Evolutionary conservation across 2,329 filamentous ascomycete species (phyloP).

Genomic region (Neofusicoccum ribis): DNA sequence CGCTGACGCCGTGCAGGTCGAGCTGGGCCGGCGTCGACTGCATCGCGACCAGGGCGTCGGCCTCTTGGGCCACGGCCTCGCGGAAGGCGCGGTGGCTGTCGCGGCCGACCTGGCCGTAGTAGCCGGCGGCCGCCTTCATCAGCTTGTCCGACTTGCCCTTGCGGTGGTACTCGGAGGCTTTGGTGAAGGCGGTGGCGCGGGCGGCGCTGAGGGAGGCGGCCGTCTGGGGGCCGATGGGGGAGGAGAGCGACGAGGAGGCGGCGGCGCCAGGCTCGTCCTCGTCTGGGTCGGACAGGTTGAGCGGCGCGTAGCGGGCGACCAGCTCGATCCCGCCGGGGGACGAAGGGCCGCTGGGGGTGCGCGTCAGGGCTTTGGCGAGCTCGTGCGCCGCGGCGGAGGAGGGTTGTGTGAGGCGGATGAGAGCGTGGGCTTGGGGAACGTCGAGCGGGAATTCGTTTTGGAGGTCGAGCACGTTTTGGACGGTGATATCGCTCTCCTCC

Average conservation of each 20-base stretch:
- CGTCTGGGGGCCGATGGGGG: constrained; percentile 39
- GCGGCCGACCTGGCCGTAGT: constrained; percentile 71
- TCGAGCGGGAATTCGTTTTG: constrained; percentile 55
- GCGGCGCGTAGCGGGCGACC: constrained; percentile 48
- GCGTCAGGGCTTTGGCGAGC: constrained; percentile 56
- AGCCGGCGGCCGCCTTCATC: constrained; percentile 72
- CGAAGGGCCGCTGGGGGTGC: constrained; percentile 30
- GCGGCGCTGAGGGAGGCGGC: constrained; percentile 46
- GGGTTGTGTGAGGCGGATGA: constrained; percentile 59
- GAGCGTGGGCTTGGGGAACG: constrained; percentile 49
- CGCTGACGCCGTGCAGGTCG: constrained; percentile 82
- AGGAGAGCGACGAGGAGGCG: constrained; percentile 27
- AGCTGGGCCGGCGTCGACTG: constrained; percentile 64
- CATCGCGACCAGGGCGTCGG: constrained; percentile 67
- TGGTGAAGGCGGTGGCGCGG: constrained; percentile 53
- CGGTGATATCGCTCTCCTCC: constrained; percentile 42
- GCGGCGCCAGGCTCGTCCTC: constrained; percentile 26
- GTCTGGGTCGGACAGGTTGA: constrained; percentile 37
- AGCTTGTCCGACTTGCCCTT: constrained; percentile 68
- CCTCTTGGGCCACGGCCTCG: constrained; percentile 62
- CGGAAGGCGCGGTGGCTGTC: constrained; percentile 62
- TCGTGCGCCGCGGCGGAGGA: constrained; percentile 61
- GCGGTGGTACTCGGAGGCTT: constrained; percentile 60
- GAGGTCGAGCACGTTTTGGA: constrained; percentile 56
- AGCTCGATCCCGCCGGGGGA: constrained; percentile 47